These are phyloP conservation scores for Saccharata proteae DNA, from an alignment of 2,329 filamentous ascomycete genomes.

Conservation along the genomic window DNA sequence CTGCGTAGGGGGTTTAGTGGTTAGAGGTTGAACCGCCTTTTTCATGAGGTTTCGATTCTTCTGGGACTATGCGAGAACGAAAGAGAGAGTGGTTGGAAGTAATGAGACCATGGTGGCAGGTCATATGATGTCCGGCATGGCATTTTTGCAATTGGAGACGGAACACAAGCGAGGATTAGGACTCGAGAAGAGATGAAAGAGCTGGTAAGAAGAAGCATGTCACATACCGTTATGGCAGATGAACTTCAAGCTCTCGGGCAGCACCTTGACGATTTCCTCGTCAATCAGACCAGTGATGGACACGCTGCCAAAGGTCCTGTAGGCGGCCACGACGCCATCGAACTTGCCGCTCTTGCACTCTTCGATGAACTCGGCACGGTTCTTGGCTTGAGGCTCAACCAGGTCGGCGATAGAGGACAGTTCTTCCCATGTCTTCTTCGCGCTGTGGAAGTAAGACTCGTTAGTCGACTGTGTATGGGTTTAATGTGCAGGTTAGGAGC, in stretches of 20 bases:
- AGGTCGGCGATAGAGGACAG: conserved; percentile 54
- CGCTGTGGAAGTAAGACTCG: conserved; percentile 36
- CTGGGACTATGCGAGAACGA: too few relatives aligned
- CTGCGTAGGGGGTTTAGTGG: conserved; percentile 27
- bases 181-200: background rate
- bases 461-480: conserved; percentile 1
- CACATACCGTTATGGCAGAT: conserved; percentile 31
- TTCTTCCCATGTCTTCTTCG: conserved; percentile 50
- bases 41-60: too few relatives aligned
- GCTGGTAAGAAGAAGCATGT: background rate
- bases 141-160: background rate
- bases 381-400: conserved; percentile 47
- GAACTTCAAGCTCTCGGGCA: conserved; percentile 27
- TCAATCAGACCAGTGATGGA: conserved; percentile 58
- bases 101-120: too few relatives aligned
- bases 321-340: conserved; percentile 53
- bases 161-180: background rate
- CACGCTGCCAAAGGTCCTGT: conserved; percentile 58
- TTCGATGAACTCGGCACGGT: conserved; percentile 54
- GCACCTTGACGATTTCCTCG: conserved; percentile 49
- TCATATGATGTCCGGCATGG: background rate
- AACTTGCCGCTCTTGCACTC: conserved; percentile 55
- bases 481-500: conserved; percentile 3
- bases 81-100: too few relatives aligned
- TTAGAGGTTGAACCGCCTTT: too few relatives aligned